A percentile compares a stretch with the other conserved stretches of the same genome.
phyloP scores from a whole-genome alignment of 257 asterid species.

The Nicotiana obtusifolia region DNA sequence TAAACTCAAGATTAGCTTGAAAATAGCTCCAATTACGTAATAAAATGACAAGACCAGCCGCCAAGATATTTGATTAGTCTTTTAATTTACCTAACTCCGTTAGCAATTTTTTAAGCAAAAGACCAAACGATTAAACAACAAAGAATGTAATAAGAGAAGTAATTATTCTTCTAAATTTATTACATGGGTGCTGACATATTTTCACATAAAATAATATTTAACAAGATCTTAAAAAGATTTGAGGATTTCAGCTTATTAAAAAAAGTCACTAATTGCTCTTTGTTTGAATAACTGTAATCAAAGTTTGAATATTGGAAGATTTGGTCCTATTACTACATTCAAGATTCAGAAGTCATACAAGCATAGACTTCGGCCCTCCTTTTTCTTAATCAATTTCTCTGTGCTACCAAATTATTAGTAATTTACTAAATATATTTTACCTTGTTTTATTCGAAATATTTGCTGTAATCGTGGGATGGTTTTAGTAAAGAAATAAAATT shows the following conservation, averaged over 20 bases:
- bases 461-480: too few species aligned
- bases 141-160: background rate
- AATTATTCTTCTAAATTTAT: background rate
- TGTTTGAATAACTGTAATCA: background rate
- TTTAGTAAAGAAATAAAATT: too few species aligned
- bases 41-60: too few species aligned
- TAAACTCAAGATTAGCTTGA: too few species aligned
- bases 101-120: background rate
- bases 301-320: background rate
- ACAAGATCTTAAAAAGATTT: background rate
- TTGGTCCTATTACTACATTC: background rate
- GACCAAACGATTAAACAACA: background rate
- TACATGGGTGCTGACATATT: background rate
- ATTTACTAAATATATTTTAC: too few species aligned
- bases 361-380: background rate
- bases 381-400: too few species aligned
- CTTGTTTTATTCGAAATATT: too few species aligned
- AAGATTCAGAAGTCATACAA: background rate
- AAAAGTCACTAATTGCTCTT: background rate
- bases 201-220: background rate
- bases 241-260: background rate
- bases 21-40: too few species aligned
- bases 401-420: too few species aligned
- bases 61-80: background rate
- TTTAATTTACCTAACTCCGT: background rate